phyloP scores from a whole-genome alignment of 2,329 filamentous ascomycete species.

The Lecanicillium sp. region DNA sequence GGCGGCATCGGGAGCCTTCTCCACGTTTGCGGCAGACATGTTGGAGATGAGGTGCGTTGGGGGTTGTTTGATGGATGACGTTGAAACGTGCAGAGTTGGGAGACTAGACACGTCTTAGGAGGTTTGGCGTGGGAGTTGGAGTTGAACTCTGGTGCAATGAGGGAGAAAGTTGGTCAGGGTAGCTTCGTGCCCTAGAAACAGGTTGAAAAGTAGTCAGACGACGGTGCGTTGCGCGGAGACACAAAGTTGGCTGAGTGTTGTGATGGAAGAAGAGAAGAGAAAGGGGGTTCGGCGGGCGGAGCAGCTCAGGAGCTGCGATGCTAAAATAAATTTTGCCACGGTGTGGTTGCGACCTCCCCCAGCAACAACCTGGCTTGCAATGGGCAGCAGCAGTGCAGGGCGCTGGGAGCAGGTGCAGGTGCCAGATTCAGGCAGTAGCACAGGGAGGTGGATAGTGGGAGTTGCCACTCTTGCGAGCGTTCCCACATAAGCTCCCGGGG shows the following conservation, averaged over 20 bases:
- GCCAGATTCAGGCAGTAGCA: not conserved
- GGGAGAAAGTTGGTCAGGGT: slow-evolving; percentile 55
- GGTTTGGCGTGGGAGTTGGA: slow-evolving; percentile 28
- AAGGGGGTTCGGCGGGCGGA: slow-evolving; percentile 21
- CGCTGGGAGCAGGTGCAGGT: slow-evolving; percentile 5
- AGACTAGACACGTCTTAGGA: slow-evolving; percentile 27
- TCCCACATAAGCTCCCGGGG: no score
- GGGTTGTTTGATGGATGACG: slow-evolving; percentile 40
- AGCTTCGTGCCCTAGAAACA: slow-evolving; percentile 80
- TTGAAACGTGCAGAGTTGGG: slow-evolving; percentile 35
- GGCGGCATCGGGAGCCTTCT: slow-evolving; percentile 57
- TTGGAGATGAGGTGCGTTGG: slow-evolving; percentile 38
- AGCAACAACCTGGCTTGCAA: not conserved
- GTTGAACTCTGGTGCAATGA: slow-evolving; percentile 68
- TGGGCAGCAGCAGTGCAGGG: slow-evolving; percentile 3
- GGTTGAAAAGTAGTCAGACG: slow-evolving; percentile 34
- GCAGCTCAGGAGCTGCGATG: slow-evolving; percentile 20
- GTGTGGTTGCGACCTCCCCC: no score
- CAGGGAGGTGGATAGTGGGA: not conserved
- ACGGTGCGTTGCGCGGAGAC: slow-evolving; percentile 39
- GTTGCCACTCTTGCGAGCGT: no score
- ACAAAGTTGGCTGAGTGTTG: slow-evolving; percentile 35
- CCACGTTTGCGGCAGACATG: slow-evolving; percentile 70
- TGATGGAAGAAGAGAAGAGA: slow-evolving; percentile 28
- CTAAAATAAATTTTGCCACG: slow-evolving; percentile 32